These are phyloP conservation scores for Mimosa bimucronata DNA, from an alignment of 306 rosid genomes.

Conservation along the genomic window DNA sequence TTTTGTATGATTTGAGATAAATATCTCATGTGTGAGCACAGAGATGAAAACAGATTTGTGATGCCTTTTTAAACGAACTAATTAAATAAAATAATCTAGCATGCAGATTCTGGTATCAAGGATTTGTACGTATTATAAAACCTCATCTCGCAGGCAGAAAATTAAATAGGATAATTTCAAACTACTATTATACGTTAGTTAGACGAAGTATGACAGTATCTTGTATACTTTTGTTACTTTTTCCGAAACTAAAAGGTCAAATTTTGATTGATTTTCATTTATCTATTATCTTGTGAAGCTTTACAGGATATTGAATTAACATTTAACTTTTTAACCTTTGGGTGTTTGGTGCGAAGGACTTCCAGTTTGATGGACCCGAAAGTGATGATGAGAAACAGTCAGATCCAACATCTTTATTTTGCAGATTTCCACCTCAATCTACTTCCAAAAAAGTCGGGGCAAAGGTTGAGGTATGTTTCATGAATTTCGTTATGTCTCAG, in stretches of 20 bases:
- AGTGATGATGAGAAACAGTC: constrained; percentile 49
- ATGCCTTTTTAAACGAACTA: not conserved
- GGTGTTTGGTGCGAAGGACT: constrained; percentile 50
- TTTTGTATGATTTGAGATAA: not conserved
- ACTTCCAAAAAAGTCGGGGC: constrained; percentile 56
- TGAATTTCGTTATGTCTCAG: constrained; percentile 20
- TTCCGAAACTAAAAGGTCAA: constrained; percentile 9
- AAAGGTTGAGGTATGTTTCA: constrained; percentile 74
- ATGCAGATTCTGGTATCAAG: not conserved
- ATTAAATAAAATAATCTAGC: not conserved
- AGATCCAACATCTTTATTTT: constrained; percentile 44
- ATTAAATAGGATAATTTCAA: constrained; percentile 2
- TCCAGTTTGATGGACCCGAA: constrained; percentile 46
- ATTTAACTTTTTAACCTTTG: constrained; percentile 22
- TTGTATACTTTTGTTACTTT: not conserved
- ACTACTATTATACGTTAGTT: not conserved
- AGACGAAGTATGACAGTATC: not conserved
- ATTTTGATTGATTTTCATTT: constrained; percentile 3
- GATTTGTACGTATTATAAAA: not conserved
- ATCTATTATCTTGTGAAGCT: constrained; percentile 7
- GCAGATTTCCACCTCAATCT: constrained; percentile 44
- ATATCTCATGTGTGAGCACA: not conserved
- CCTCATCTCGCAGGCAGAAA: not conserved
- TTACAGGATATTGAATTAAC: constrained; percentile 18
- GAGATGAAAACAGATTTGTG: not conserved